These are phyloP conservation scores for Hippophae rhamnoides DNA, from an alignment of 306 rosid genomes.

Conservation along the genomic window DNA sequence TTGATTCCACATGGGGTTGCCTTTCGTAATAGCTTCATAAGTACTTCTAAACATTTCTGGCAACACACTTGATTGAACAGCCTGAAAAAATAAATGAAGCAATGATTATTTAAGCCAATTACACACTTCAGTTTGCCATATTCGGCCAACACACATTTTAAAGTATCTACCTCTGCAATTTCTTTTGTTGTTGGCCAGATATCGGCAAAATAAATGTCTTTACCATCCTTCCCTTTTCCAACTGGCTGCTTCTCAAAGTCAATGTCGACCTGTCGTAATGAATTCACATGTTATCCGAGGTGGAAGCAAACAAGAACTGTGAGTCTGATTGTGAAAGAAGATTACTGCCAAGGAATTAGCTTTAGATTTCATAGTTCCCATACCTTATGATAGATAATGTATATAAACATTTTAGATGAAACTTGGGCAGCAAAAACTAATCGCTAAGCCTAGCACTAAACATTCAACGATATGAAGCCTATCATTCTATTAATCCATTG, in stretches of 20 bases:
- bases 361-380: no score
- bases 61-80: constrained; percentile 26
- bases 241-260: constrained; percentile 36
- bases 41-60: constrained; percentile 37
- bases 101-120: neutral
- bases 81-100: constrained; percentile 12
- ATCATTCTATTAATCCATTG: no score
- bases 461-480: no score
- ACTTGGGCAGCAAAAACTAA: no score
- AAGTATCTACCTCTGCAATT: constrained; percentile 23
- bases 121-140: neutral
- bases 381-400: no score
- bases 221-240: constrained; percentile 33
- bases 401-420: no score
- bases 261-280: constrained; percentile 31
- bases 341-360: neutral
- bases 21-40: constrained; percentile 28
- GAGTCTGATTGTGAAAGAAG: neutral
- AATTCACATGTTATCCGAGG: neutral
- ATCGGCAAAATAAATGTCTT: constrained; percentile 28
- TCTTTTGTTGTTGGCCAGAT: constrained; percentile 44
- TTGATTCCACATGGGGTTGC: constrained; percentile 30
- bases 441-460: no score
- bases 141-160: neutral
- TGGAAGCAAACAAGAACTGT: neutral